Percentiles rank a stretch among this genome's conserved stretches.
Evolutionary conservation across 257 asterid genomes (phyloP).

Genomic region (Forsythia suspensa): DNA sequence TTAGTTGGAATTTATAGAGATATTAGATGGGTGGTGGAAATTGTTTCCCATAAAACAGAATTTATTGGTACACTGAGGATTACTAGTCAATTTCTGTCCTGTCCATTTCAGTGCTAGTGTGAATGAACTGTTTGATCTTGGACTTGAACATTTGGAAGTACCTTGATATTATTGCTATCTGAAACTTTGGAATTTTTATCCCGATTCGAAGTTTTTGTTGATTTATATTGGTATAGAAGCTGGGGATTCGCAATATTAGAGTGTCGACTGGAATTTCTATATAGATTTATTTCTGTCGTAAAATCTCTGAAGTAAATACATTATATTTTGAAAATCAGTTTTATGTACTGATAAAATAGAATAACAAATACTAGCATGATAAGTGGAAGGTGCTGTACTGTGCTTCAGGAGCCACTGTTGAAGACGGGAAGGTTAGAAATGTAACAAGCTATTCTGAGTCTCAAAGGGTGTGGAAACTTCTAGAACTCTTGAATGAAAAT

Average conservation of each 20-base stretch:
- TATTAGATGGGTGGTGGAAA: neutral
- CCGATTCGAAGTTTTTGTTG: neutral
- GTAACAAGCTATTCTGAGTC: neutral
- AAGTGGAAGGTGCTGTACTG: neutral
- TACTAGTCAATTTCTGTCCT: neutral
- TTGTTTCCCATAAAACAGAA: neutral
- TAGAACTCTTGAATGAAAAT: neutral
- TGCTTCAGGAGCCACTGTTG: neutral
- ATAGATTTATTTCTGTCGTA: neutral
- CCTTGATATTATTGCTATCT: neutral
- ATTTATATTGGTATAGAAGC: neutral
- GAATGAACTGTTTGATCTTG: neutral
- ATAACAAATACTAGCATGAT: neutral
- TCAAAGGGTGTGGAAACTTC: neutral
- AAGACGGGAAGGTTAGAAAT: neutral
- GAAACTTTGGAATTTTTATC: neutral
- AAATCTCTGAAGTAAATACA: neutral
- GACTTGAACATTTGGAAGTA: neutral
- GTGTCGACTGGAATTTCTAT: neutral
- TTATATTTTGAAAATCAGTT: neutral
- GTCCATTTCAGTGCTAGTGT: neutral
- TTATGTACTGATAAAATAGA: neutral
- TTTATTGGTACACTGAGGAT: neutral
- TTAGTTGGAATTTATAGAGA: neutral
- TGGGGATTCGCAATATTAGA: neutral